phyloP scores from a whole-genome alignment of 1,284 basidiomycete genomes.

The Apiotrichum veenhuisii region DNA sequence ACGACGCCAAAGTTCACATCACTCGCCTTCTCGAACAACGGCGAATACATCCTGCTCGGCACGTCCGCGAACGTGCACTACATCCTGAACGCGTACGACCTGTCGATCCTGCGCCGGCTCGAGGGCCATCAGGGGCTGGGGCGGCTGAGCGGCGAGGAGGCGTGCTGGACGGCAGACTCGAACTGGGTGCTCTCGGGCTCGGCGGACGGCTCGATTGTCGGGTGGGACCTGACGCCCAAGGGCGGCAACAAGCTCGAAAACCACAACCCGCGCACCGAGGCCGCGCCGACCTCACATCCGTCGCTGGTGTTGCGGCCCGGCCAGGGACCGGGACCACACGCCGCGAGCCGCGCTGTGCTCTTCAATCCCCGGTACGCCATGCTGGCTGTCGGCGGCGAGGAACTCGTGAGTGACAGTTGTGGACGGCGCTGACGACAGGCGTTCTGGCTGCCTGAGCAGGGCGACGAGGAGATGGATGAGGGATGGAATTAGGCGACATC shows the following conservation, averaged over 20 bases:
- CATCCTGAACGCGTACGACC: slow-evolving; percentile 81
- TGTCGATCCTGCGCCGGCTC: slow-evolving; percentile 72
- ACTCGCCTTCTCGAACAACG: slow-evolving; percentile 81
- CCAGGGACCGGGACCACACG: slow-evolving; percentile 63
- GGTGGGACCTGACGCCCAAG: slow-evolving; percentile 65
- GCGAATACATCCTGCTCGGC: slow-evolving; percentile 84
- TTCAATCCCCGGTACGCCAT: slow-evolving; percentile 87
- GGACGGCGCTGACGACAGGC: slow-evolving; percentile 11
- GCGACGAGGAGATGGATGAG: slow-evolving; percentile 12
- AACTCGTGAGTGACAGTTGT: slow-evolving; percentile 51
- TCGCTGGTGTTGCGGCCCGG: slow-evolving; percentile 51
- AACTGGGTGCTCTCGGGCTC: slow-evolving; percentile 72
- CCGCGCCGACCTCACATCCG: slow-evolving; percentile 58
- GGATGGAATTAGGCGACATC: slow-evolving; percentile 10
- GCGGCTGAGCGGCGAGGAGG: slow-evolving; percentile 82
- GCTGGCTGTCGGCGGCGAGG: slow-evolving; percentile 78
- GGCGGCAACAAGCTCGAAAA: slow-evolving; percentile 9
- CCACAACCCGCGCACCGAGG: slow-evolving; percentile 48
- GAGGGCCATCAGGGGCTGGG: slow-evolving; percentile 76
- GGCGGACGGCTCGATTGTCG: slow-evolving; percentile 68
- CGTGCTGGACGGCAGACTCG: slow-evolving; percentile 87
- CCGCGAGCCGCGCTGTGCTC: slow-evolving; percentile 72
- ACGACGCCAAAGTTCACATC: slow-evolving; percentile 87
- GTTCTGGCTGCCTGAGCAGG: slow-evolving; percentile 22
- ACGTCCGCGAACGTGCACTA: slow-evolving; percentile 92